Evolutionary conservation across 306 rosid species (phyloP).

Genomic region (Macrotyloma uniflorum): DNA sequence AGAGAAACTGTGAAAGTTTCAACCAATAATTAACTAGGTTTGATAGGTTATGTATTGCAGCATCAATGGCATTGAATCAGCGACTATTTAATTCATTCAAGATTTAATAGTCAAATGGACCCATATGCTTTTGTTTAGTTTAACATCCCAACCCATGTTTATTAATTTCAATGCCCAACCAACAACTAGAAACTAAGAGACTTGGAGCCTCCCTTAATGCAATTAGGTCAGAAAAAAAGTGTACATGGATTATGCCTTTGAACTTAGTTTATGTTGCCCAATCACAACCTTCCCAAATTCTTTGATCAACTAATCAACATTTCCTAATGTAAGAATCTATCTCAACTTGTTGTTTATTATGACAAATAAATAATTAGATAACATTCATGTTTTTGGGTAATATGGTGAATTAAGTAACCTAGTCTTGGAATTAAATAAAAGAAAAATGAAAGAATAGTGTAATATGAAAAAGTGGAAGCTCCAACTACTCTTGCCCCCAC

Average conservation of each 20-base stretch:
- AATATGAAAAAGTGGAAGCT: no score
- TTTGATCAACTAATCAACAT: constrained; percentile 27
- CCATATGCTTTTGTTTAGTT: constrained; percentile 26
- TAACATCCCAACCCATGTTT: constrained; percentile 24
- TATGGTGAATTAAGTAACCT: no score
- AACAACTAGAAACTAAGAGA: constrained; percentile 15
- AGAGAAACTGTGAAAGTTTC: constrained; percentile 23
- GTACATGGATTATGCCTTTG: no score
- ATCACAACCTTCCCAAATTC: constrained; percentile 29
- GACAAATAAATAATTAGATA: no score
- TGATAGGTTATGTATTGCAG: background rate
- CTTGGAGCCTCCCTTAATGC: background rate
- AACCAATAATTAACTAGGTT: constrained; percentile 31
- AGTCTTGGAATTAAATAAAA: no score
- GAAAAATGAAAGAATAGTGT: no score
- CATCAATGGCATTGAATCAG: constrained; percentile 44
- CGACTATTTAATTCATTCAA: constrained; percentile 10
- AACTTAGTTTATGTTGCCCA: no score
- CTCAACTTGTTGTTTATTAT: no score
- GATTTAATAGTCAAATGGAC: constrained; percentile 18
- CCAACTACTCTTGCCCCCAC: background rate
- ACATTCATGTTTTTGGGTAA: no score
- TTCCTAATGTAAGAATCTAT: constrained; percentile 27
- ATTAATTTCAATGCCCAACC: constrained; percentile 38
- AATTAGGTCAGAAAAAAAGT: constrained; percentile 65